phyloP scores from a whole-genome alignment of 768 basidiomycete genomes.

The Phallus indusiatus region DNA sequence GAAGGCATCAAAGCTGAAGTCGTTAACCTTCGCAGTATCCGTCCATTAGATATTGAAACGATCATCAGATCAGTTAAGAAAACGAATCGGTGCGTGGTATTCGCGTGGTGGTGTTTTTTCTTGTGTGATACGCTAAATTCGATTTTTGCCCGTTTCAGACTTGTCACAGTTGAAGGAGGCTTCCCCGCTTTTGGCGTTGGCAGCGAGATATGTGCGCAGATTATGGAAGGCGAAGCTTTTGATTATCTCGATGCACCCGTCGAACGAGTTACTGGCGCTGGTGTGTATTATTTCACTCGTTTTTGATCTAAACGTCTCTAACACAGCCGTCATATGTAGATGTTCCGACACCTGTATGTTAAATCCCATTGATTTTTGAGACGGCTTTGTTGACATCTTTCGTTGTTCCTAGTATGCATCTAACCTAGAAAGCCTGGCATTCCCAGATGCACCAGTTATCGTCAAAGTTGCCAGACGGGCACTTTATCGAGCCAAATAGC shows the following conservation, averaged over 20 bases:
- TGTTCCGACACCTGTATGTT: slow-evolving; percentile 86
- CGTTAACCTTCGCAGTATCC: slow-evolving; percentile 91
- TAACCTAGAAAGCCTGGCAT: slow-evolving; percentile 80
- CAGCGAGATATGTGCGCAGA: slow-evolving; percentile 96
- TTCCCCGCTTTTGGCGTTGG: slow-evolving; percentile 99
- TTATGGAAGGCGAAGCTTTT: slow-evolving; percentile 94
- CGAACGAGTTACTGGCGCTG: slow-evolving; percentile 94
- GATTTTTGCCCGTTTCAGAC: slow-evolving; percentile 30
- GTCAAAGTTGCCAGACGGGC: slow-evolving; percentile 93
- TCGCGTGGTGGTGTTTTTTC: neutral
- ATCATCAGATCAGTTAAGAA: slow-evolving; percentile 98
- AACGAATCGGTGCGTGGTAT: slow-evolving; percentile 70
- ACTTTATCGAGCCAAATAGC: slow-evolving; percentile 79
- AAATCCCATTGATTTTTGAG: slow-evolving; percentile 4
- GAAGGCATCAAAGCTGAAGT: slow-evolving; percentile 98
- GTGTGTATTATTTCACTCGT: slow-evolving; percentile 1
- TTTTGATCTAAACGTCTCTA: neutral
- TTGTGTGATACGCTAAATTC: neutral
- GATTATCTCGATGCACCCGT: slow-evolving; percentile 98
- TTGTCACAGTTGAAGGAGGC: slow-evolving; percentile 94
- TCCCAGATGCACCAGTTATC: slow-evolving; percentile 88
- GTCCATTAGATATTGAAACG: slow-evolving; percentile 95
- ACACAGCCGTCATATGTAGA: slow-evolving; percentile 28
- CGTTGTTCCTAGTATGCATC: slow-evolving; percentile 67
- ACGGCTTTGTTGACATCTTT: slow-evolving; percentile 5